phyloP scores from a whole-genome alignment of 176 grass and related monocot genomes.

The Melocanna baccifera region DNA sequence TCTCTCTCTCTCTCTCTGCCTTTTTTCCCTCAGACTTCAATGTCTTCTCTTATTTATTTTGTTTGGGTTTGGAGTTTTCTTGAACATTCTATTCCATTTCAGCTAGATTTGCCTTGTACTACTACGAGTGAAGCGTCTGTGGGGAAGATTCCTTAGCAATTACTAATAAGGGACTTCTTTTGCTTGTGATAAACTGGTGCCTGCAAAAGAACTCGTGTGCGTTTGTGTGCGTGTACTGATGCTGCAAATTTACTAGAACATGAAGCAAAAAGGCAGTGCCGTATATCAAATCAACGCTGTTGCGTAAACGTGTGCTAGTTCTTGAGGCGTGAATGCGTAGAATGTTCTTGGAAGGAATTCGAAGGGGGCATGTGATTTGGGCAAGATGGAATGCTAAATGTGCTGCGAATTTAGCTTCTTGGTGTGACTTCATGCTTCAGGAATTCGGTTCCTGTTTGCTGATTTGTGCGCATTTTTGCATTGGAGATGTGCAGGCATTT shows the following conservation, averaged over 20 bases:
- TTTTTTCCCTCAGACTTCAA: neutral
- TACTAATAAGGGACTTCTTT: slow-evolving; percentile 20
- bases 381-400: slow-evolving; percentile 23
- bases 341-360: neutral
- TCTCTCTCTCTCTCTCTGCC: neutral
- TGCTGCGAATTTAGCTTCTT: neutral
- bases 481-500: slow-evolving; percentile 61
- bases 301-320: neutral
- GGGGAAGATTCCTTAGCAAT: slow-evolving; percentile 42
- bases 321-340: neutral
- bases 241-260: slow-evolving; percentile 28
- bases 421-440: neutral
- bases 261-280: neutral
- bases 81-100: slow-evolving; percentile 37
- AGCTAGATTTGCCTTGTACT: slow-evolving; percentile 29
- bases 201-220: neutral
- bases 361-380: neutral
- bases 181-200: neutral
- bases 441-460: slow-evolving; percentile 4
- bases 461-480: neutral
- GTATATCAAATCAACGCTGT: neutral
- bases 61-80: slow-evolving; percentile 17
- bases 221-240: neutral
- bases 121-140: slow-evolving; percentile 12
- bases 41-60: neutral